A percentile compares a stretch with the other conserved stretches of the same genome.
phyloP scores from a whole-genome alignment of 345 rosid genomes.

The Arabidopsis arenosa region DNA sequence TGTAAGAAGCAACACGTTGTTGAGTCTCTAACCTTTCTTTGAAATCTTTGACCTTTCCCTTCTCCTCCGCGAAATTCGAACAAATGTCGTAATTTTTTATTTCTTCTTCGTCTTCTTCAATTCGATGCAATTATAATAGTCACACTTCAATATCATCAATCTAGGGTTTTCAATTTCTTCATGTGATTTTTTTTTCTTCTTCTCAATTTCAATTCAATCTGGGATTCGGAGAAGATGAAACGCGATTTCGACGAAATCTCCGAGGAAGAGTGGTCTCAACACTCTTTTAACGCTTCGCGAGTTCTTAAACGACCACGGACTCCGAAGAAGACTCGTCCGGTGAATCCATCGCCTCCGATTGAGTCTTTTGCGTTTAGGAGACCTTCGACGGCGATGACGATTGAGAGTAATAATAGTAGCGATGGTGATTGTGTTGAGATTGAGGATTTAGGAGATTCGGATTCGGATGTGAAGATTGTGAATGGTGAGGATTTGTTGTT shows the following conservation, averaged over 20 bases:
- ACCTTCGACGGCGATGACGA: slow-evolving; percentile 28
- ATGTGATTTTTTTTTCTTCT: background rate
- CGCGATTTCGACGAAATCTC: slow-evolving; percentile 83
- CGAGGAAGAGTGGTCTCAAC: slow-evolving; percentile 86
- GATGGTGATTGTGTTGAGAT: slow-evolving; percentile 58
- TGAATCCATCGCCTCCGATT: slow-evolving; percentile 61
- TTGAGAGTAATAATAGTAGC: slow-evolving; percentile 40
- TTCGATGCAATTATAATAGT: slow-evolving; percentile 8
- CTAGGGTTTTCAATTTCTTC: slow-evolving; percentile 38
- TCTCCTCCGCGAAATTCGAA: slow-evolving; percentile 45
- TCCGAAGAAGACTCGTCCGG: slow-evolving; percentile 39
- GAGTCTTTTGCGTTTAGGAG: slow-evolving; percentile 76
- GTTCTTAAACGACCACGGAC: slow-evolving; percentile 56
- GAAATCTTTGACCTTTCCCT: slow-evolving; percentile 38
- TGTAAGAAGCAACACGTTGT: slow-evolving; percentile 32
- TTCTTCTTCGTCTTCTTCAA: slow-evolving; percentile 18
- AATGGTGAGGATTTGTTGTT: slow-evolving; percentile 45
- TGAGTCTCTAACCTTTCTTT: slow-evolving; percentile 36
- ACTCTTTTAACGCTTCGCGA: slow-evolving; percentile 81
- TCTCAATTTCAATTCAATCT: background rate
- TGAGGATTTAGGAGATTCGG: slow-evolving; percentile 38
- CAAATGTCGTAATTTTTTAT: background rate
- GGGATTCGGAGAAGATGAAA: slow-evolving; percentile 53
- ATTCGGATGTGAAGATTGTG: slow-evolving; percentile 45
- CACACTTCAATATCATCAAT: background rate